phyloP scores from a whole-genome alignment of 371 early-diverging fungal species.

The Capillidium rhysosporum region DNA sequence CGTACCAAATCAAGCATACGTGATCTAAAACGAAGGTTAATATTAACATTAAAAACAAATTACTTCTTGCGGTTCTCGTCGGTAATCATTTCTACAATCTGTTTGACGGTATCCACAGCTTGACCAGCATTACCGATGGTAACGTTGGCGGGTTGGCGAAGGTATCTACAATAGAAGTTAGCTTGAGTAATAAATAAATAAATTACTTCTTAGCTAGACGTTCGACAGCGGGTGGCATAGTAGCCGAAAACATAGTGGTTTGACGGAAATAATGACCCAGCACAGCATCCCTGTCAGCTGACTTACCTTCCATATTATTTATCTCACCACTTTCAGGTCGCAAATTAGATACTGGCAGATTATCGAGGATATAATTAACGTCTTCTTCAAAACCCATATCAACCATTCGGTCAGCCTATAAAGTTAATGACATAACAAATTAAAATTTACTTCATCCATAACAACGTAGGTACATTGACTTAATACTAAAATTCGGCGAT shows the following conservation, averaged over 20 bases:
- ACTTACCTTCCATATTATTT: neutral
- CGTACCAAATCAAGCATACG: conserved; percentile 55
- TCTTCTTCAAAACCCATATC: conserved; percentile 95
- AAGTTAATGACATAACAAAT: neutral
- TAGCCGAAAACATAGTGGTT: conserved; percentile 99
- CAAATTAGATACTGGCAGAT: conserved; percentile 70
- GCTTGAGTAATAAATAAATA: neutral
- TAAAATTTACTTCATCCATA: conserved; percentile 44
- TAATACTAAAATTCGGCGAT: conserved; percentile 60
- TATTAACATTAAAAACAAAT: neutral
- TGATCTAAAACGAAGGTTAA: conserved; percentile 18
- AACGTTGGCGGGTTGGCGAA: conserved; percentile 85
- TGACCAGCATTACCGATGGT: conserved; percentile 96
- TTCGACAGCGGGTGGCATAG: conserved; percentile 95
- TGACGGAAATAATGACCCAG: conserved; percentile 56
- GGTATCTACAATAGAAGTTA: conserved; percentile 22
- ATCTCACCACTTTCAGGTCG: conserved; percentile 44
- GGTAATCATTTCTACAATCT: conserved; percentile 77
- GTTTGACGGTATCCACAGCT: conserved; percentile 86
- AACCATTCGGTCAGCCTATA: conserved; percentile 80
- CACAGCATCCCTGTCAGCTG: neutral
- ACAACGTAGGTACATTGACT: conserved; percentile 80
- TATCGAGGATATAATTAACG: conserved; percentile 84
- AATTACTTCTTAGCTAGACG: conserved; percentile 66
- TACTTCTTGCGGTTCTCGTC: conserved; percentile 70